Conservation (phyloP, 768 basidiomycete genomes). For the Phlebiopsis flavidoalba region DNA sequence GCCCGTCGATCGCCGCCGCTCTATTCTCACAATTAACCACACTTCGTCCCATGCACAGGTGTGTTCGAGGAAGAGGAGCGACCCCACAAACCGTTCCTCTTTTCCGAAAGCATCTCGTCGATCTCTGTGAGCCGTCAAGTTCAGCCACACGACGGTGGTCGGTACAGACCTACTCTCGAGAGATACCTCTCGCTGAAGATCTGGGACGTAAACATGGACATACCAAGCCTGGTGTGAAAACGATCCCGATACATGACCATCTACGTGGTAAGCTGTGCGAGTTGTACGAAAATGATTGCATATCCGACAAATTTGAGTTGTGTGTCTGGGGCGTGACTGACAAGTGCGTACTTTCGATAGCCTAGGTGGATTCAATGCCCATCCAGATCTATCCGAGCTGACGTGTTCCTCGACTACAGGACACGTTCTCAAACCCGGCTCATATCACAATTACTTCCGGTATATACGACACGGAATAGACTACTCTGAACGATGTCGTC, state of each 20-base stretch:
- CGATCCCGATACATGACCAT: conserved; percentile 98
- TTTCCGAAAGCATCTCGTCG: conserved; percentile 98
- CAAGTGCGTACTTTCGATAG: conserved; percentile 51
- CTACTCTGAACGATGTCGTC: conserved; percentile 79
- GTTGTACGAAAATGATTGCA: conserved; percentile 98
- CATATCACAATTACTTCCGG: conserved; percentile 99
- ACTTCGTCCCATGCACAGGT: conserved; percentile 33
- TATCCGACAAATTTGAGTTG: conserved; percentile 99
- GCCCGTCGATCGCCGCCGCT: conserved; percentile 3
- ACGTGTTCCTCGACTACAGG: conserved; percentile 36
- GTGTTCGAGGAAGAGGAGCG: conserved; percentile 99
- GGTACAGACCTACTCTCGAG: conserved; percentile 95
- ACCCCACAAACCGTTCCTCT: conserved; percentile 95
- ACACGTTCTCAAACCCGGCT: conserved; percentile 96
- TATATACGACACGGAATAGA: conserved; percentile 97
- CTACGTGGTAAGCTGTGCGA: conserved; percentile 96
- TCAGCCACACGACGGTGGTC: conserved; percentile 74
- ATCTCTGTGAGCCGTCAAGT: conserved; percentile 99
- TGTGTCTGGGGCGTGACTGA: conserved; percentile 97
- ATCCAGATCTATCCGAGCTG: conserved; percentile 5
- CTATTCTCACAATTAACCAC: neutral
- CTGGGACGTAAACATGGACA: conserved; percentile 99
- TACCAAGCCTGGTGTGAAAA: conserved; percentile 91
- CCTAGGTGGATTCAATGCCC: conserved; percentile 18
- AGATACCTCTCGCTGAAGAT: conserved; percentile 98